Evolutionary conservation across 805 yeast species (phyloP), one percentile per base, ranked within the genome.

Genomic region (Ogataea zsoltii): DNA sequence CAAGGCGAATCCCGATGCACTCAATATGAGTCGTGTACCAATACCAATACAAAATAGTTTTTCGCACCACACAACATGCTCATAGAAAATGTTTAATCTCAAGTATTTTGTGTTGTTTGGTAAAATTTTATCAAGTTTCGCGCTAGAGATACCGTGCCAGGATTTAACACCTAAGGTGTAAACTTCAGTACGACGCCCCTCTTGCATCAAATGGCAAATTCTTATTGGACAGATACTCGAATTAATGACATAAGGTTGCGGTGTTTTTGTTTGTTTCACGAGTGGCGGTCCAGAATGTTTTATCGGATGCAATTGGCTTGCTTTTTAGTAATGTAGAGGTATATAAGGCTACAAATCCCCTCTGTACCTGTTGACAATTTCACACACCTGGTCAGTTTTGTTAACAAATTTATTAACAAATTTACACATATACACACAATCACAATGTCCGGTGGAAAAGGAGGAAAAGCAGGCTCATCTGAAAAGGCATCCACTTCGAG

Each of bases 401-500:
- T 12, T 16, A 37, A 14, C 33, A 13, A 37, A 28, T 26, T 37
- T 37, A 16, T 7, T 10, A 15, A 16, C 40, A 37, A 37, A 37
- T 7, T 21, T n/a, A n/a, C 25, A 21, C 25, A 21, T 26, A 26
- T 32, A 37, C 40, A 37, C 17, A 36, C 31, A 46, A 16, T 31
- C 14, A 44, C 28, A 43, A 68, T 59, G 85, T 80, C 75, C 57
- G 85, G 88, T 65, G 88, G 88, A 66, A 83, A 84, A 79, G 89
- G 89, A 64, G 94, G 94, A 68, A 91, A 91, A 78, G 96, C 97
- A 70, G 95, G 96, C 67, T 77, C 96, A 58, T 74, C 95, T 64
- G 91, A 89, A 70, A 92, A 92, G 77, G 90, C 96, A 64, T 85
- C 97, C 68, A 94, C 94, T 77, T 87, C 97, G 42, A 89, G 98